phyloP scores from a whole-genome alignment of 345 rosid genomes.

The Syzygium oleosum region DNA sequence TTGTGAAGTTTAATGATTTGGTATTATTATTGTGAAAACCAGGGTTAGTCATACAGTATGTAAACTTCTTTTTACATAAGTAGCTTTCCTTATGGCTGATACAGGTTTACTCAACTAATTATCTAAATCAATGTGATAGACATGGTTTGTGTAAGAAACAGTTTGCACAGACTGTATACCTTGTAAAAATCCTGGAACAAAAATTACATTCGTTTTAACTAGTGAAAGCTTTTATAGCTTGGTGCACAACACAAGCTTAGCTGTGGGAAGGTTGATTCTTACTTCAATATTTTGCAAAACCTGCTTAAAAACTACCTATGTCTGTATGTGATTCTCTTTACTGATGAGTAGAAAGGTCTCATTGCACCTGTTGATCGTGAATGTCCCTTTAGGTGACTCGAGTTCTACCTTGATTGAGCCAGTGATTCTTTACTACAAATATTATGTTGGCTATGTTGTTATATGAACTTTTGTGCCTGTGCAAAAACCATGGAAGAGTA shows the following conservation, averaged over 20 bases:
- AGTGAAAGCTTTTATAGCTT: not conserved
- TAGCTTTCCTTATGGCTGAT: not conserved
- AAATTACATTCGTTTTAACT: not conserved
- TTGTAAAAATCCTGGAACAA: not conserved
- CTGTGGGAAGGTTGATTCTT: not conserved
- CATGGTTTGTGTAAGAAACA: not conserved
- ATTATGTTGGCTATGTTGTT: not conserved
- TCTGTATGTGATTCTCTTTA: not conserved
- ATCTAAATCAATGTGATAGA: not conserved
- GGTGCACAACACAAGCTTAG: not conserved
- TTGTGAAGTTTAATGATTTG: not conserved
- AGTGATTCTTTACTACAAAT: not conserved
- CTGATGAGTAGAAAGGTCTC: not conserved
- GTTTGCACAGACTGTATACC: not conserved
- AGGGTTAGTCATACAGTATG: not conserved
- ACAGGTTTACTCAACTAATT: not conserved
- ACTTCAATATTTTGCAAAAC: not conserved
- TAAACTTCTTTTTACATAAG: not conserved
- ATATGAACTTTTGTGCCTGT: not conserved
- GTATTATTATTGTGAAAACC: not conserved
- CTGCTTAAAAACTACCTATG: not conserved
- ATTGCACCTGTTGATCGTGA: not conserved
- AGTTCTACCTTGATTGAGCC: not conserved
- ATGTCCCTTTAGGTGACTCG: not conserved
- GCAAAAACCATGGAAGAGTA: not conserved